Evolutionary conservation across 352 stramenopile species (phyloP), one percentile per base, ranked within the genome.

Genomic region (Pythium pyrilobum): DNA sequence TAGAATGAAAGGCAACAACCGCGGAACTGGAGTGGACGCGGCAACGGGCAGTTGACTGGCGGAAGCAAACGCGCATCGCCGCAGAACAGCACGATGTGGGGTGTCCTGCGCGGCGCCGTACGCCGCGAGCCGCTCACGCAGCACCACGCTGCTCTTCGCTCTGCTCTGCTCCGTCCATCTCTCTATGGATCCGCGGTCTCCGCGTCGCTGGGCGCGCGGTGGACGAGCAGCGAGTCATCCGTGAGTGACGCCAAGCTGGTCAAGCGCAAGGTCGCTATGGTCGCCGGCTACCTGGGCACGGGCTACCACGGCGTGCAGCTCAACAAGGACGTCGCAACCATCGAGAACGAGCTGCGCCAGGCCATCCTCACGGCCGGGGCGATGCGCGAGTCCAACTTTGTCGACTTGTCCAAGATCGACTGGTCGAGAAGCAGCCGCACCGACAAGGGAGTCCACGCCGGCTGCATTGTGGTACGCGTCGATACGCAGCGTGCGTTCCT

Each of bases 401-500:
- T 77, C 37, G 77, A 96, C 58, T 46, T 95, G 57, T 64, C 56
- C 57, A 96, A 96, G 67, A 94, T 97, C 48, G 85, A 91, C 60
- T 97, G 88, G 88, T 77, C 87, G 12, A 67, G 87, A 24, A 95
- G 84, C 71, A 94, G 81, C 34, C 82, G 89, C 21, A 97, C 89
- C 21, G 89, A 97, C 69, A 97, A 97, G 53, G 88, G 89, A 25
- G 89, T 96, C 34, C 89, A 97, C 55, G 89, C 89, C 5, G 69
- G 82, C 23, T 89, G 79, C 68, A 96, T 95, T 53, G 87, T 97
- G 59, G 82, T 93, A 52, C 62, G 77, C 85, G 3, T 13, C 28
- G 12, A 7, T 34, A 12, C 29, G 29, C 12, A 7, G 7, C 12
- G 29, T 34, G 29, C 12, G 12, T 34, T 12, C 29, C 12, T 12